Evolutionary conservation across 768 basidiomycete species (phyloP).

Genomic region (Lyophyllum semitale): DNA sequence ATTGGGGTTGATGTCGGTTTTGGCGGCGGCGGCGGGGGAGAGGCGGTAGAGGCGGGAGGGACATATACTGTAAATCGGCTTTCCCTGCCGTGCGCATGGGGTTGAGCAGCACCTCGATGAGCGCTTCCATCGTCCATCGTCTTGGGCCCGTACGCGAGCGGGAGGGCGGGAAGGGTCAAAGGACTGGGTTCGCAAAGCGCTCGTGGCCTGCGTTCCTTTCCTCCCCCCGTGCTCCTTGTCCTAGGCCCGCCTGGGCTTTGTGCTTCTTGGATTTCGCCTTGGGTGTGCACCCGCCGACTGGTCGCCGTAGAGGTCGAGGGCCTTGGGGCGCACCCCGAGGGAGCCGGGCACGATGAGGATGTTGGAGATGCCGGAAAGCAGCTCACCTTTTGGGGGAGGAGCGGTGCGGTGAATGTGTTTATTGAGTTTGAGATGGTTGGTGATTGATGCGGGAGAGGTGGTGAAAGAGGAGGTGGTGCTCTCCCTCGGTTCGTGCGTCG

Average conservation of each 20-base stretch:
- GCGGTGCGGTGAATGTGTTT: conserved; percentile 56
- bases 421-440: conserved; percentile 2
- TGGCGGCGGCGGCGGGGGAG: too few species aligned
- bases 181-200: conserved; percentile 3
- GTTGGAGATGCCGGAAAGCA: conserved; percentile 65
- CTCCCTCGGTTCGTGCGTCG: conserved; percentile 38
- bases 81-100: conserved; percentile 58
- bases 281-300: conserved; percentile 27
- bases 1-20: too few species aligned
- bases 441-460: background rate
- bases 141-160: conserved; percentile 56
- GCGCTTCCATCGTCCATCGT: conserved; percentile 69
- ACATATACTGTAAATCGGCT: conserved; percentile 45
- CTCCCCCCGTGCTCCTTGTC: background rate
- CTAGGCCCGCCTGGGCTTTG: conserved; percentile 3
- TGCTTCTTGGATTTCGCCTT: background rate
- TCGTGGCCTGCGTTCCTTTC: background rate
- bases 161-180: conserved; percentile 42
- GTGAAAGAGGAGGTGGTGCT: background rate
- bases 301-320: conserved; percentile 48
- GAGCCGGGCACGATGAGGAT: conserved; percentile 37
- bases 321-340: conserved; percentile 33
- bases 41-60: too few species aligned
- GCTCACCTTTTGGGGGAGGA: conserved; percentile 71
- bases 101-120: conserved; percentile 83